A percentile compares a stretch with the other conserved stretches of the same genome.
These are phyloP conservation scores for Primulina huaijiensis DNA, from an alignment of 257 asterid species.

Conservation along the genomic window DNA sequence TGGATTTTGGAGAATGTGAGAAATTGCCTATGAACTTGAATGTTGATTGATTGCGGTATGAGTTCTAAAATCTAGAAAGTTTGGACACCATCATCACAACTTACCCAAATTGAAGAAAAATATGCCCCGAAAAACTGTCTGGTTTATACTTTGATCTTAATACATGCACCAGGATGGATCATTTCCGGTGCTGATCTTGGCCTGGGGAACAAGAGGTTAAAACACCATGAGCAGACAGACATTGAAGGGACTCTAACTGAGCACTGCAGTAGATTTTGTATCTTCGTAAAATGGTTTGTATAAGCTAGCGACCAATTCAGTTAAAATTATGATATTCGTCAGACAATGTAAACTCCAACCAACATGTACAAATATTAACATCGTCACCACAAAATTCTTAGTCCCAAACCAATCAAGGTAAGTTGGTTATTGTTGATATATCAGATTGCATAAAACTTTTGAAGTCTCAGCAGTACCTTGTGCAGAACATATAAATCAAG, in stretches of 20 bases:
- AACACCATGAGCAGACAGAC: constrained; percentile 4
- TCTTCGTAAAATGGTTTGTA: background rate
- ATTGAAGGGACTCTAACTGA: background rate
- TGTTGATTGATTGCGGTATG: constrained; percentile 20
- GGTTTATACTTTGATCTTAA: constrained; percentile 24
- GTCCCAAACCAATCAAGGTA: background rate
- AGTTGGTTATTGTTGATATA: background rate
- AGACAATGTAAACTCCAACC: background rate
- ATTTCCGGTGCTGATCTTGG: constrained; percentile 41
- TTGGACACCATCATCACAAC: constrained; percentile 24
- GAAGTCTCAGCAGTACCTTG: background rate
- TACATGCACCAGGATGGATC: constrained; percentile 25
- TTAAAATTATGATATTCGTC: constrained; percentile 4
- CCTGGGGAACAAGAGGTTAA: constrained; percentile 38
- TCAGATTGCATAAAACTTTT: background rate
- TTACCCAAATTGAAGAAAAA: constrained; percentile 21
- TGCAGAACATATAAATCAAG: background rate
- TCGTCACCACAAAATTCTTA: background rate
- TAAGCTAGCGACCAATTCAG: background rate
- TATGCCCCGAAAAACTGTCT: constrained; percentile 25
- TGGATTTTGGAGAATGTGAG: constrained; percentile 39
- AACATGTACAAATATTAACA: background rate
- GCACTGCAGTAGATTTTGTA: background rate
- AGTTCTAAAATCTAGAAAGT: constrained; percentile 24
- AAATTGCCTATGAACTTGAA: constrained; percentile 31